These are phyloP conservation scores for Camellia japonica DNA, from an alignment of 148 eudicot species.

Conservation along the genomic window DNA sequence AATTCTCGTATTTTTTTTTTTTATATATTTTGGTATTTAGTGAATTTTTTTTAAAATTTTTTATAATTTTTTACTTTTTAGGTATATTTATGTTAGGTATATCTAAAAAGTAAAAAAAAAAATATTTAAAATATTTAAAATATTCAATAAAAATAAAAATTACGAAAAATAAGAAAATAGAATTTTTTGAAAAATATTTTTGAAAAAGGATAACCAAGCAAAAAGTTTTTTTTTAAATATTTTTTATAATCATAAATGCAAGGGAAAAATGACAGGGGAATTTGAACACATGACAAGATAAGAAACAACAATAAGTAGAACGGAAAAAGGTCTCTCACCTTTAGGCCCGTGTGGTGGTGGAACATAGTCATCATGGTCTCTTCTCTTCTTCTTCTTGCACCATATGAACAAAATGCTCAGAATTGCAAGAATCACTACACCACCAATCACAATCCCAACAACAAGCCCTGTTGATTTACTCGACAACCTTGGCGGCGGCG, in stretches of 20 bases:
- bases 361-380: slow-evolving; percentile 42
- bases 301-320: not conserved
- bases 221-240: too few relatives aligned
- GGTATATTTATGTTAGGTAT: too few relatives aligned
- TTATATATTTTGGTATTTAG: too few relatives aligned
- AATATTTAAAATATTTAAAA: too few relatives aligned
- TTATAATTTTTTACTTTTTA: too few relatives aligned
- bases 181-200: too few relatives aligned
- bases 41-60: too few relatives aligned
- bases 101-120: too few relatives aligned
- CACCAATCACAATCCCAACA: slow-evolving; percentile 73
- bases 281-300: not conserved
- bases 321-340: slow-evolving; percentile 29
- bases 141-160: too few relatives aligned
- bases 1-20: too few relatives aligned
- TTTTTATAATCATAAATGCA: not conserved
- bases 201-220: too few relatives aligned
- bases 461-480: slow-evolving; percentile 61
- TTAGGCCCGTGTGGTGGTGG: slow-evolving; percentile 45
- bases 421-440: slow-evolving; percentile 42
- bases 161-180: too few relatives aligned
- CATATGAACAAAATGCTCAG: slow-evolving; percentile 52
- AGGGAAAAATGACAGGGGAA: not conserved
- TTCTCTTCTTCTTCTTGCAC: slow-evolving; percentile 62
- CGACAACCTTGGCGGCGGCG: slow-evolving; percentile 26